These are phyloP conservation scores for Colletotrichum costaricense DNA, from an alignment of 2,329 filamentous ascomycete species.

Conservation along the genomic window DNA sequence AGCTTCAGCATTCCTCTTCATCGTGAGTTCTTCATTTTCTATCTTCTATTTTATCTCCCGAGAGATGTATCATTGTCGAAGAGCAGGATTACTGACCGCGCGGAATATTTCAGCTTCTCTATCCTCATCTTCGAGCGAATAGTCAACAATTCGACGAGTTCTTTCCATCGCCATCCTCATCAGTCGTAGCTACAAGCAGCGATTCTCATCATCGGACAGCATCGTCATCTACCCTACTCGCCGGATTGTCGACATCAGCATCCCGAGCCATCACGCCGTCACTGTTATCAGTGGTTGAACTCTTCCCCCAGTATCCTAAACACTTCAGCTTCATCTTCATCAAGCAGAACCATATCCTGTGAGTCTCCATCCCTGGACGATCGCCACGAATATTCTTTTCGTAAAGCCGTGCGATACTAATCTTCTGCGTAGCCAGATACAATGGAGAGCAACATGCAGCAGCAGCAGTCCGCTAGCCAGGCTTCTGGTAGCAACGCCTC, in stretches of 20 bases:
- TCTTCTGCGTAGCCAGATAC: neutral
- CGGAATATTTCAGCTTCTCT: neutral
- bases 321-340: too few relatives aligned
- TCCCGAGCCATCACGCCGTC: neutral
- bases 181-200: too few relatives aligned
- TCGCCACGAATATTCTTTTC: neutral
- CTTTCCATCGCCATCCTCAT: too few relatives aligned
- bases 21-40: neutral
- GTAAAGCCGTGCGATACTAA: neutral
- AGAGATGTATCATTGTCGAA: neutral
- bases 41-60: neutral
- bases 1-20: neutral
- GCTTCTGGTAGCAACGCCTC: too few relatives aligned
- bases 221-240: too few relatives aligned
- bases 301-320: too few relatives aligned
- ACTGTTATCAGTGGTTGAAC: too few relatives aligned
- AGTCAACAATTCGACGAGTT: too few relatives aligned
- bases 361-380: neutral
- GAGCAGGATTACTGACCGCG: neutral
- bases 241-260: neutral
- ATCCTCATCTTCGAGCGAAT: too few relatives aligned
- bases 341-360: neutral
- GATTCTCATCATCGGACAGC: too few relatives aligned
- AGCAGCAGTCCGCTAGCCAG: neutral
- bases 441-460: neutral